phyloP scores from a whole-genome alignment of 805 yeast genomes.

The Metschnikowia orientalis region DNA sequence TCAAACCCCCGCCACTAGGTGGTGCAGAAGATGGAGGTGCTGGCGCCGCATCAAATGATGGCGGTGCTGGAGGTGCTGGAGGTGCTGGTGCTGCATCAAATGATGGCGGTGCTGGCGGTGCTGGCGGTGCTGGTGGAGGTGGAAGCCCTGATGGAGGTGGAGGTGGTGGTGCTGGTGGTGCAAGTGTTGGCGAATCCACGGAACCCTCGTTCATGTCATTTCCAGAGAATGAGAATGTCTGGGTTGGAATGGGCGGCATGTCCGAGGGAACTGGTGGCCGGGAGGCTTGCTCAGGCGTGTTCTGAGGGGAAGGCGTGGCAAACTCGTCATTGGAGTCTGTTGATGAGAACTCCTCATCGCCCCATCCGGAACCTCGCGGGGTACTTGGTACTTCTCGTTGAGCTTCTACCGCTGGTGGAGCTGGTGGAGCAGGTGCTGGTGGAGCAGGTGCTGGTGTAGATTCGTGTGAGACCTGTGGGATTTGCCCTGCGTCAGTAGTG shows the following conservation, averaged over 20 bases:
- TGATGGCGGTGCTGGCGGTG: neutral
- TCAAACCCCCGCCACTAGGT: constrained; percentile 28
- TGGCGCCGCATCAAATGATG: constrained; percentile 11
- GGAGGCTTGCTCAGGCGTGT: constrained; percentile 3
- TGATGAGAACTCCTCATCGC: constrained; percentile 4
- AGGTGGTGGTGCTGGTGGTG: constrained; percentile 3
- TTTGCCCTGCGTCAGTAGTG: neutral
- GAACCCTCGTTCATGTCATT: neutral
- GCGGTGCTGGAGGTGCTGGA: constrained; percentile 11
- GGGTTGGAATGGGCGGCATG: constrained; percentile 18
- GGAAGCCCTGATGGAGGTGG: constrained; percentile 1
- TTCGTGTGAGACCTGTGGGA: neutral
- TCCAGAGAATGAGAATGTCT: constrained; percentile 4
- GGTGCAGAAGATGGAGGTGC: constrained; percentile 14
- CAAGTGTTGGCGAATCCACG: constrained; percentile 2
- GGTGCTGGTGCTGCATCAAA: constrained; percentile 2
- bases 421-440: constrained; percentile 2
- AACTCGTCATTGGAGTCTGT: constrained; percentile 16
- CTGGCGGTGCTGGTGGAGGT: constrained; percentile 7
- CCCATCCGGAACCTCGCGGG: constrained; percentile 1
- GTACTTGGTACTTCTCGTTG: neutral
- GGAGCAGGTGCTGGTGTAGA: neutral
- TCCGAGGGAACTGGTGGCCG: constrained; percentile 17
- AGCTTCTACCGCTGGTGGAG: neutral
- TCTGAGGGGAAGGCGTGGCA: constrained; percentile 18